These are phyloP conservation scores for Phytopythium litorale DNA, from an alignment of 352 stramenopile species.

Conservation along the genomic window DNA sequence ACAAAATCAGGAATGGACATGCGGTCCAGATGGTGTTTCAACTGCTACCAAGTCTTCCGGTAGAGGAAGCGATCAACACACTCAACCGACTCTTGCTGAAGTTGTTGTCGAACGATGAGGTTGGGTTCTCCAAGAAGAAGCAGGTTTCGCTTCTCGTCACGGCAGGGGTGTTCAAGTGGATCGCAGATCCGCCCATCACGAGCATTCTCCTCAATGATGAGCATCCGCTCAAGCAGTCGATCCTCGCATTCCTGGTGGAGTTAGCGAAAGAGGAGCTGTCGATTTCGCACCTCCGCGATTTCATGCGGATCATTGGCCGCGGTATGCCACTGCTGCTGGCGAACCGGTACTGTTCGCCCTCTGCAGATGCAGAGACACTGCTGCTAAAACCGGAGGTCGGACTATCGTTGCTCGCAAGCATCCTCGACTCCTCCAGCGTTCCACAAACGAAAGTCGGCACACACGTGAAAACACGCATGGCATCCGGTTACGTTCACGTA, in stretches of 20 bases:
- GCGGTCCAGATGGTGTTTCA: slow-evolving; percentile 50
- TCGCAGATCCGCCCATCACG: slow-evolving; percentile 35
- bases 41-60: slow-evolving; percentile 34
- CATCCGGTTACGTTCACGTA: slow-evolving; percentile 61
- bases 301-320: slow-evolving; percentile 45
- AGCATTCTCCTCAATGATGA: slow-evolving; percentile 25
- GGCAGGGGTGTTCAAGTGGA: slow-evolving; percentile 56
- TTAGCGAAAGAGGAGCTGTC: slow-evolving; percentile 46
- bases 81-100: slow-evolving; percentile 44
- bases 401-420: slow-evolving; percentile 33
- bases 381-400: slow-evolving; percentile 23
- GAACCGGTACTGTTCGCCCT: slow-evolving; percentile 14
- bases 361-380: background rate
- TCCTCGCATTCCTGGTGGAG: slow-evolving; percentile 38
- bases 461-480: slow-evolving; percentile 40
- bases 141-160: slow-evolving; percentile 42
- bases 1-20: slow-evolving; percentile 56
- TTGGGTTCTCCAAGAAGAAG: slow-evolving; percentile 42
- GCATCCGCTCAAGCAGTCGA: slow-evolving; percentile 23
- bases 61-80: slow-evolving; percentile 17
- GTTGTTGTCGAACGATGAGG: slow-evolving; percentile 35
- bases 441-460: slow-evolving; percentile 56
- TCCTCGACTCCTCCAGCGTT: slow-evolving; percentile 38
- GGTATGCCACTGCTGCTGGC: slow-evolving; percentile 44
- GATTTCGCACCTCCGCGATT: slow-evolving; percentile 47